A percentile compares a stretch with the other conserved stretches of the same genome.
phyloP scores from a whole-genome alignment of 495 filamentous ascomycete species.

The Daldinia loculata region DNA sequence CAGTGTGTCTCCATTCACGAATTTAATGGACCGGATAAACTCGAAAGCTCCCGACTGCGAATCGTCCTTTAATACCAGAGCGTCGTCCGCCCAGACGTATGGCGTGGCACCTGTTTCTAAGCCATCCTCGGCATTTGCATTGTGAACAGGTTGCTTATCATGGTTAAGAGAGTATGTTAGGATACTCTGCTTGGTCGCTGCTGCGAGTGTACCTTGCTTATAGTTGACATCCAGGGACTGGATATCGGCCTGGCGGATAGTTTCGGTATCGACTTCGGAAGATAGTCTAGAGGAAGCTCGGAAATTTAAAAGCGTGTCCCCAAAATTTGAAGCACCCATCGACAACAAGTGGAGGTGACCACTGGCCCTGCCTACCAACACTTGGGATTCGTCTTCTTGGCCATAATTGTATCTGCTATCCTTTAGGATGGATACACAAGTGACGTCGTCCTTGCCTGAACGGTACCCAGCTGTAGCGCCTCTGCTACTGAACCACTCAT shows the following conservation, averaged over 20 bases:
- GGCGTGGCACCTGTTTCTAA: not conserved
- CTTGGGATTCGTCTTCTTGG: slow-evolving; percentile 35
- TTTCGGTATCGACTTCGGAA: not conserved
- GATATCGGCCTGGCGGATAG: slow-evolving; percentile 42
- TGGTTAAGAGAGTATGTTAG: slow-evolving; percentile 41
- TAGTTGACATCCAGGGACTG: slow-evolving; percentile 50
- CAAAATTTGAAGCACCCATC: slow-evolving; percentile 47
- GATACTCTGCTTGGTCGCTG: slow-evolving; percentile 45
- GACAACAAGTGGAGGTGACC: slow-evolving; percentile 53
- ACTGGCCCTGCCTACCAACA: slow-evolving; percentile 55
- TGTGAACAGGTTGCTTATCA: slow-evolving; percentile 2
- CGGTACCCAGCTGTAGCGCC: slow-evolving; percentile 44
- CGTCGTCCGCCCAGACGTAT: slow-evolving; percentile 16
- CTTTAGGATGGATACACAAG: slow-evolving; percentile 48
- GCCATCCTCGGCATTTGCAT: not conserved
- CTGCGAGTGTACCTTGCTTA: slow-evolving; percentile 28
- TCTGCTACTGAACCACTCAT: slow-evolving; percentile 44
- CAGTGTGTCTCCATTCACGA: slow-evolving; percentile 50
- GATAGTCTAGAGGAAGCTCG: slow-evolving; percentile 1
- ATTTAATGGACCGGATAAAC: slow-evolving; percentile 45
- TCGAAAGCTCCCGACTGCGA: slow-evolving; percentile 21
- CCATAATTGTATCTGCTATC: slow-evolving; percentile 21
- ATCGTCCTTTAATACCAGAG: slow-evolving; percentile 23
- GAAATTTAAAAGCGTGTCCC: slow-evolving; percentile 45
- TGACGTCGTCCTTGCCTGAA: slow-evolving; percentile 54